Base-by-base conservation (phyloP, 2,329 filamentous ascomycete genomes). In the Tolypocladium paradoxum region DNA sequence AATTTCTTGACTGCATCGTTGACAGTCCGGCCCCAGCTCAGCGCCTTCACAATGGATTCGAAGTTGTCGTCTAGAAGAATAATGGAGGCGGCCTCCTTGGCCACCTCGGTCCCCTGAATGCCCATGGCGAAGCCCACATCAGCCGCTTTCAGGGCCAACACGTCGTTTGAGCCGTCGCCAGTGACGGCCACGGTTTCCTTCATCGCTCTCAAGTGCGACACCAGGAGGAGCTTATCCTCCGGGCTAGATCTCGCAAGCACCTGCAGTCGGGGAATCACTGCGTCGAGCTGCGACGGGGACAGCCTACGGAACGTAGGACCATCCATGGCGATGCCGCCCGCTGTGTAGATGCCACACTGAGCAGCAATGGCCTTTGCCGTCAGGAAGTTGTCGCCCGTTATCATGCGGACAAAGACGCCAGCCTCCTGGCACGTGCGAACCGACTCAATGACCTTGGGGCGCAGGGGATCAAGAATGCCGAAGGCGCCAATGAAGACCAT, bases 71-170 rank as follows among this genome's bases (percentile, higher is more conserved):
- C 81, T 63, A 84, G 75, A 8, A 84, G 71, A 57, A 85, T 82
- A 55, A 85, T 84, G 9, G 80, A 81, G 37, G 80, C 83, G 1
- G 82, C 82, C 62, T 84, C 82, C 65, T 84, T 84, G 20, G 82
- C 82, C 12, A 84, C 81, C 62, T 85, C 82, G 5, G 82, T 84
- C 56, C 83, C 82, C 22, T 81, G 75, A 52, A 85, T 79, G 55
- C 83, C 83, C 82, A 85, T 85, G 6, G 82, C 82, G 62, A 85
- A 84, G 16, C 82, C 82, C 51, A 85, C 81, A 64, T 85, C 82
- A 14, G 82, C 82, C 53, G 78, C 78, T 66, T 84, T 85, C 31
- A 85, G 69, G 53, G 83, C 82, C 24, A 82, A 80, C 1, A 81
- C 82, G 60, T 85, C 83, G 52, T 85, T 85, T 43, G 82, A 84